Evolutionary conservation across 75 land plant species (phyloP), one percentile per base, ranked within the genome.

Genomic region (Pseudotsuga menziesii): DNA sequence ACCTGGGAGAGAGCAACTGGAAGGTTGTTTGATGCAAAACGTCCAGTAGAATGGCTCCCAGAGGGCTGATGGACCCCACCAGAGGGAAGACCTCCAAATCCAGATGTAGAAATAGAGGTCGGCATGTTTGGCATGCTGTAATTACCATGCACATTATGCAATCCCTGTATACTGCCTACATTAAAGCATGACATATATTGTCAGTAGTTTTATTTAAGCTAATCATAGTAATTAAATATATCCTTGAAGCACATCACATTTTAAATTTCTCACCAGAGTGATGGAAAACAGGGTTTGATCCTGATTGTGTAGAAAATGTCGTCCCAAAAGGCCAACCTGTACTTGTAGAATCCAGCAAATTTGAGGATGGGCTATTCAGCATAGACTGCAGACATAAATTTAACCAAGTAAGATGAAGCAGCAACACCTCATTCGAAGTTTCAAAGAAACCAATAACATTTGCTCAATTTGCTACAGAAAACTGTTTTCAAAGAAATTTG

Each of bases 81-180:
- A 8, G 83, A 82, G 66, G 87, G 81, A 74, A 74, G 77, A 72
- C 84, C 85, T 32, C 83, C 84, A 39, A 85, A 48, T 35, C 86
- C 85, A 2, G 76, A 58, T 27, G 88, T 77, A 4, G 88, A 80
- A 29, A 86, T 56, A 14, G 87, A 72, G 26, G 78, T 63, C 25
- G 83, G 88, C 78, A 87, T 63, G 54, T 62, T 81, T 66, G 78
- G 83, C 86, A 86, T 85, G 41, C 78, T 86, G 80, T 84, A 86
- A 61, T 79, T 84, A n/a, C 79, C 88, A 81, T 83, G 88, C 60
- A 82, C 81, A 71, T 80, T 84, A 67, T 77, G 82, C 75, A 86
- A 81, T 64, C 87, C 88, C 69, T 84, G 88, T 19, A 84, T 78
- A 19, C 61, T 76, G 29, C 88, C 88, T 83, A 78, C 72, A 54